Base-by-base conservation (phyloP, 495 filamentous ascomycete species). In the Aspergillus asperescens region DNA sequence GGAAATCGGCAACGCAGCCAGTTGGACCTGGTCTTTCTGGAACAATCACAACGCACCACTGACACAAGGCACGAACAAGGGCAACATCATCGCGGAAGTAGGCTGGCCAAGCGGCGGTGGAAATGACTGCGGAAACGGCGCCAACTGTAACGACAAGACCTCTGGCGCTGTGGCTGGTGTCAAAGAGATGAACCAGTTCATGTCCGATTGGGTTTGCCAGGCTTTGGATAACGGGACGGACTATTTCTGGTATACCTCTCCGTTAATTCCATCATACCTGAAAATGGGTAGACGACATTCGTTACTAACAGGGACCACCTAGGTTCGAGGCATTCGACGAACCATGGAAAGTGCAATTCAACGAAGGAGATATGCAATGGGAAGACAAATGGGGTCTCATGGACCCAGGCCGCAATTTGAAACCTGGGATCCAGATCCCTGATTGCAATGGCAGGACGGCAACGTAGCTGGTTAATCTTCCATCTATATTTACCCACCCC, bases 381-480 rank as follows among this genome's bases (percentile, higher is more conserved):
- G 93, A 98, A 70, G 89, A 94, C 61, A 87, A 95, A 62, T 97
- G 92, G 92, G 93, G 93, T 24, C 70, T 98, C 18, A 84, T 98
- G 82, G 89, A 95, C 66, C 77, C 87, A 1, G 82, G 87, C 54
- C 81, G 93, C 48, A 89, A 90, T 18, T 65, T 98, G 62, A 98
- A 98, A 68, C 60, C 75, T 2, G 90, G 91, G 8, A 65, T 98
- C 48, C 85, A 81, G 64, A 94, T 98, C 59, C 93, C 93, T 19
- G 84, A 89, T 61, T 97, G 92, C 59, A 86, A 79, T 10, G 90
- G 89, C 31, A 81, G 87, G 73, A 87, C 82, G 18, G 77, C 85
- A 19, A 57, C 63, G 1, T 73, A 55, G 56, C 45, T n/a, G n/a
- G n/a, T n/a, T n/a, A n/a, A 25, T 31, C 20, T 48, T 42, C 5